Base-by-base conservation (phyloP, 176 grass and related monocot genomes). In the Lolium rigidum region DNA sequence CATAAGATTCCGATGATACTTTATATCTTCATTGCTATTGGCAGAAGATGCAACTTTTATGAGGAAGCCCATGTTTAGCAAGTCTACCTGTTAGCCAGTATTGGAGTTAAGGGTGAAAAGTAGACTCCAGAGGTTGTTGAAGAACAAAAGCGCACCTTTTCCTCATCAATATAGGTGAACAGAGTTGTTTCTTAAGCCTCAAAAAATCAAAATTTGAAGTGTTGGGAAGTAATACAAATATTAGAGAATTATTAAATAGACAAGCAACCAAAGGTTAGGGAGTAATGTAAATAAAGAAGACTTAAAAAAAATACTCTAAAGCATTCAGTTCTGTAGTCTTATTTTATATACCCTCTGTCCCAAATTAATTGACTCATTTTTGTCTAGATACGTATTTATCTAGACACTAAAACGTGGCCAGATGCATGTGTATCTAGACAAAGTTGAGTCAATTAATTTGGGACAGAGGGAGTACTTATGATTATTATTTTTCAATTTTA, bases 21-120 rank as follows among this genome's bases (percentile, higher is more conserved):
- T 28, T 65, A 65, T 62, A 25, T 25, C 59, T 62, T 72, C 70
- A 72, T n/a, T 47, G 20, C n/a, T 22, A 72, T 7, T 21, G 41
- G 70, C 20, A 72, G 70, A 72, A 46, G 39, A 72, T 24, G 70
- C 59, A 62, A 62, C 21, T 62, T 24, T 56, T 25, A 62, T 62
- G 39, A 21, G 39, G 37, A 71, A 21, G 10, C 14, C 63, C 63
- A 66, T 66, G 63, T 66, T 66, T 66, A 70, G 66, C 41, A 21
- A 39, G 65, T 69, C 15, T 21, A 39, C 38, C 18, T 9, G 18
- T 5, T 71, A 44, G 20, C 18, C n/a, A 47, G 20, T 72, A 72
- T 65, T 72, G 70, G 41, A 72, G 41, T 72, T 72, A 48, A 47
- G 70, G 41, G 20, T 47, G 41, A 48, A 72, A 72, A 22, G 22